These are phyloP conservation scores for Bruguiera hainesii DNA, from an alignment of 441 rosid genomes.

Conservation along the genomic window DNA sequence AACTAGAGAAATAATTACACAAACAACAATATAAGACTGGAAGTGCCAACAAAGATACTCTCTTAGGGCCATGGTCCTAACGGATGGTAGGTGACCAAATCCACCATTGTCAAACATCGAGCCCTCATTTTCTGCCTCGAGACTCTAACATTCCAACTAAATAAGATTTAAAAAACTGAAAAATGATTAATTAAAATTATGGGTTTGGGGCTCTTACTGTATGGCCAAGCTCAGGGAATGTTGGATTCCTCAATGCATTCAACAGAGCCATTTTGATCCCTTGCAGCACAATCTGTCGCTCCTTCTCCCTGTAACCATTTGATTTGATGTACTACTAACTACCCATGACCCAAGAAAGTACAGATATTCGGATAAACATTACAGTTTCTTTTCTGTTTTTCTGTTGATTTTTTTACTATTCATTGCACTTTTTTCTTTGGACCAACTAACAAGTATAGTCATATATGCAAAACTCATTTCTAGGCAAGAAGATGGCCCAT, in stretches of 20 bases:
- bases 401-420: neutral
- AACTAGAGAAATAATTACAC: neutral
- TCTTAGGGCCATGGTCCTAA: slow-evolving; percentile 14
- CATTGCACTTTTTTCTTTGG: neutral
- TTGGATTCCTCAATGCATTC: slow-evolving; percentile 39
- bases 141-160: slow-evolving; percentile 49
- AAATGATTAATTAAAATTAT: neutral
- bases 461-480: slow-evolving; percentile 14
- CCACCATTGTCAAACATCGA: slow-evolving; percentile 35
- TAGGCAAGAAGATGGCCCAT: slow-evolving; percentile 16
- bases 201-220: slow-evolving; percentile 30
- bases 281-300: neutral
- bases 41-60: slow-evolving; percentile 4
- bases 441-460: neutral
- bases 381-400: slow-evolving; percentile 1
- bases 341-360: slow-evolving; percentile 4
- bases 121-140: slow-evolving; percentile 30
- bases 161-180: neutral
- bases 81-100: slow-evolving; percentile 38
- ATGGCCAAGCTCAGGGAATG: slow-evolving; percentile 46
- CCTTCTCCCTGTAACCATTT: neutral
- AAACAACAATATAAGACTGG: neutral
- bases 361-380: slow-evolving; percentile 16
- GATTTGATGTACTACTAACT: neutral
- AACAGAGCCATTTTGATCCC: slow-evolving; percentile 16